Conservation (phyloP, 805 yeast species). For the Candida takata region DNA sequence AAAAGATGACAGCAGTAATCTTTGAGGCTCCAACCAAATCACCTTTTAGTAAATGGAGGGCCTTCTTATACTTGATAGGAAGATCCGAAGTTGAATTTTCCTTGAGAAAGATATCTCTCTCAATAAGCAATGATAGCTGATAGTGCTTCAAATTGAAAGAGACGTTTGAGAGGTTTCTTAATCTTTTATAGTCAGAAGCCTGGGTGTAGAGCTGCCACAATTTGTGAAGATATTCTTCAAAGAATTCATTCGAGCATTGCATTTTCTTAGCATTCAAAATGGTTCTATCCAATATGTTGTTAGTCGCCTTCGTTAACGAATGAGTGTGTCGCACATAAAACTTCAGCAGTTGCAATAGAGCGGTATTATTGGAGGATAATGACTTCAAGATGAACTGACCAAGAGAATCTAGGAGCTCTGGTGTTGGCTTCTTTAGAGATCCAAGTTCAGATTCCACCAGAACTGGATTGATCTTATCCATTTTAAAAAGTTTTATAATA, state of each 20-base stretch:
- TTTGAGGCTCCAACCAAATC: neutral
- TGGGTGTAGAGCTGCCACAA: slow-evolving; percentile 19
- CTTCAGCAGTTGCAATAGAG: neutral
- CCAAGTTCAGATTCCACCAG: slow-evolving; percentile 13
- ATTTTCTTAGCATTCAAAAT: neutral
- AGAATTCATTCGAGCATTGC: neutral
- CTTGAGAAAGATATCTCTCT: slow-evolving; percentile 20
- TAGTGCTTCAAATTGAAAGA: slow-evolving; percentile 31
- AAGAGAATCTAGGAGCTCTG: slow-evolving; percentile 7
- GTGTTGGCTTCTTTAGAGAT: slow-evolving; percentile 12
- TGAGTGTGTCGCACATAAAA: neutral
- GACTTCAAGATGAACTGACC: slow-evolving; percentile 7
- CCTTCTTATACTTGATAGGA: slow-evolving; percentile 28
- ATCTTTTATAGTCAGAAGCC: slow-evolving; percentile 29
- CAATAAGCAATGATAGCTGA: slow-evolving; percentile 16
- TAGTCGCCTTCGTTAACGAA: neutral
- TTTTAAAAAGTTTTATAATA: slow-evolving; percentile 8
- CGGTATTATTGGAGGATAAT: slow-evolving; percentile 1
- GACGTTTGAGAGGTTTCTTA: slow-evolving; percentile 40
- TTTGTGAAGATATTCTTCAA: slow-evolving; percentile 7
- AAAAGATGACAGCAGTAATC: slow-evolving; percentile 7
- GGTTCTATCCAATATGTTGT: slow-evolving; percentile 1
- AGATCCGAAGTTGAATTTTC: slow-evolving; percentile 14
- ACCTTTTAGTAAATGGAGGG: slow-evolving; percentile 23
- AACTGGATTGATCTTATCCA: slow-evolving; percentile 10